Base-by-base conservation (phyloP, 805 yeast genomes). In the Starmerella apicola region DNA sequence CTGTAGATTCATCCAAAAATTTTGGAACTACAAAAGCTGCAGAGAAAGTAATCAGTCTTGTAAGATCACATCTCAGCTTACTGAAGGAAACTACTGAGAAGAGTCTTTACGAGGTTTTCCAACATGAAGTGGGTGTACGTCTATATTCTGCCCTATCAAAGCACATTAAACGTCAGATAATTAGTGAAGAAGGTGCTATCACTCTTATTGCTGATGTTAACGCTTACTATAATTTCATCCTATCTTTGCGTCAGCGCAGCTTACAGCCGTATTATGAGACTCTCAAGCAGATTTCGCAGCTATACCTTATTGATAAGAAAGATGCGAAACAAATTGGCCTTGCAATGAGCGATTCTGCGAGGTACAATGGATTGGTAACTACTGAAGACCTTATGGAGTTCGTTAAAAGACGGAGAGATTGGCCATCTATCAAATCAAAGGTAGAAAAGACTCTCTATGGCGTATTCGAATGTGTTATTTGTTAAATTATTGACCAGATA, bases 371-470 rank as follows among this genome's bases (percentile, higher is more conserved):
- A 1, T 74, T 88, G 4, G 80, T 88, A 54, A 74, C 78, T 22
- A 94, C 93, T 34, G 97, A 91, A 51, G 98, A 88, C 51, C 78
- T 88, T n/a, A 81, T 83, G 53, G 94, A 83, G 55, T 81, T 86
- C 60, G 91, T 85, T 4, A 85, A 81, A 49, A 65, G 94, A 45
- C 66, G 98, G 41, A 70, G 76, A 27, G 98, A 88, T 58, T 88
- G 98, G 98, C 61, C 71, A 0, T 54, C 63, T 27, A 80, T 88
- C 21, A 78, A 75, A 49, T 66, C 70, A 45, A 81, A 80, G 43
- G 96, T 88, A 8, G 97, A 88, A 59, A 83, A 79, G 57, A 86
- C 83, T n/a, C 81, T 91, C 77, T 91, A 85, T 54, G 97, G 98
- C 0, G 67, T 88, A 39, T 85, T 64, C 5, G 80, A 75, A 15